Evolutionary conservation across 2,329 filamentous ascomycete species (phyloP).

Genomic region (Alternaria viburni): DNA sequence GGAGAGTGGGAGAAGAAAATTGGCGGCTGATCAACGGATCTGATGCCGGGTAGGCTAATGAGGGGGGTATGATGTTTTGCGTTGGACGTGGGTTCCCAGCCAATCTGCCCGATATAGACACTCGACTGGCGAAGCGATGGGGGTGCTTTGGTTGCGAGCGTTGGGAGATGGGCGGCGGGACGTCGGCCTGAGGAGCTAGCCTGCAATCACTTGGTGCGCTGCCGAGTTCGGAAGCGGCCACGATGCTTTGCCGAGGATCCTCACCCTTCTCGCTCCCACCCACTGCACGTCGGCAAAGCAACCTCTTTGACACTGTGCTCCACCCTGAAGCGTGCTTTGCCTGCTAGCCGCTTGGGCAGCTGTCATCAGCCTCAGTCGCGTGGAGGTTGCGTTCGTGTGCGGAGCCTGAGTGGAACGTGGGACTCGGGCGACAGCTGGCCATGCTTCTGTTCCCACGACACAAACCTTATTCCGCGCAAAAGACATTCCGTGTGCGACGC

Average conservation of each 20-base stretch:
- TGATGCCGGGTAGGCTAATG: constrained; percentile 20
- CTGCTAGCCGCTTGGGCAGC: neutral
- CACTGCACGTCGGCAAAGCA: neutral
- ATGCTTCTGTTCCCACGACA: constrained; percentile 17
- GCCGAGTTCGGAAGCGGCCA: constrained; percentile 1
- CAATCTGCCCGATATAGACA: constrained; percentile 7
- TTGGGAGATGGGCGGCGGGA: constrained; percentile 9
- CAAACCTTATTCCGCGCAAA: constrained; percentile 15
- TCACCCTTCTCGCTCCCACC: constrained; percentile 1
- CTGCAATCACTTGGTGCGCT: neutral
- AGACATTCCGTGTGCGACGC: constrained; percentile 5
- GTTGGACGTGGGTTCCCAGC: constrained; percentile 19
- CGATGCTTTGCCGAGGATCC: constrained; percentile 11
- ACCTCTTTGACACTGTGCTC: constrained; percentile 1
- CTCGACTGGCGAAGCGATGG: constrained; percentile 5
- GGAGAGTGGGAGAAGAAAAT: constrained; percentile 36
- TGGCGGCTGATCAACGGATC: constrained; percentile 34
- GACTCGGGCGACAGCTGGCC: constrained; percentile 18
- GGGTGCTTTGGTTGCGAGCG: constrained; percentile 14
- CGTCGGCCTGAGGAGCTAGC: constrained; percentile 12
- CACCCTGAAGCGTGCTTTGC: neutral
- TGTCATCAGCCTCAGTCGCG: constrained; percentile 1
- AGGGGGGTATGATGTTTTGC: constrained; percentile 28
- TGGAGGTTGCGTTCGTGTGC: neutral
- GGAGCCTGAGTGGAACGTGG: constrained; percentile 18